A percentile compares a stretch with the other conserved stretches of the same genome.
Evolutionary conservation across 306 rosid species (phyloP).

Genomic region (Benincasa hispida): DNA sequence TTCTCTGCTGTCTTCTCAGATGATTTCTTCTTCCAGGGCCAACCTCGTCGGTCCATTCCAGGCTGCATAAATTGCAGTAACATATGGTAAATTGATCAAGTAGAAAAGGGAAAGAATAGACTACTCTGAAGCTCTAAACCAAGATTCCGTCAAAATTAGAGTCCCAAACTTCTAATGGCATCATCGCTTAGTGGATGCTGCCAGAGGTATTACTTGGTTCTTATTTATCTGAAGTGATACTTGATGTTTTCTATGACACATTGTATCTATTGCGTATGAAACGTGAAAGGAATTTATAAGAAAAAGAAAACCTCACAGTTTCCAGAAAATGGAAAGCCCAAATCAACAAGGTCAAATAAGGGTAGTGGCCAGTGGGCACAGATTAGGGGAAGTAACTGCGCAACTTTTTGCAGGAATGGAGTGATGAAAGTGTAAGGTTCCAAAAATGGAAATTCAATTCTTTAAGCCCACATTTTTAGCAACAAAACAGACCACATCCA

Average conservation of each 20-base stretch:
- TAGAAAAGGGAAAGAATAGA: neutral
- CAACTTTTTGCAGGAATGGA: neutral
- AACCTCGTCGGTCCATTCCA: slow-evolving; percentile 78
- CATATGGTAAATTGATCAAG: neutral
- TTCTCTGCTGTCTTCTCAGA: slow-evolving; percentile 77
- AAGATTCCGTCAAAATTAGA: neutral
- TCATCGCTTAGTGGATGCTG: neutral
- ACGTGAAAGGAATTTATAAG: neutral
- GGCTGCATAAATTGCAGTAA: slow-evolving; percentile 14
- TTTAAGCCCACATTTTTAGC: slow-evolving; percentile 4
- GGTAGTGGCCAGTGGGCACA: slow-evolving; percentile 3
- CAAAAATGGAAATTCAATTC: slow-evolving; percentile 3
- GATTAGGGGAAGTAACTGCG: neutral
- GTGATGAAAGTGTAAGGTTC: slow-evolving; percentile 7
- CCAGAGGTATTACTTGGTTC: neutral
- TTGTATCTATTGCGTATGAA: neutral
- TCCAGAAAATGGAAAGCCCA: neutral
- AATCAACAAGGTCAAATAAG: neutral
- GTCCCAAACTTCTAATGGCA: neutral
- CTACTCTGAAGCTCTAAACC: neutral
- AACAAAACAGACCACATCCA: slow-evolving; percentile 3
- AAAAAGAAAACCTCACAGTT: neutral
- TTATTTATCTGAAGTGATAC: neutral
- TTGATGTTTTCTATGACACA: neutral
- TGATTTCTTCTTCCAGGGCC: slow-evolving; percentile 99